Evolutionary conservation across 306 rosid genomes (phyloP).

Genomic region (Crataegus laevigata): DNA sequence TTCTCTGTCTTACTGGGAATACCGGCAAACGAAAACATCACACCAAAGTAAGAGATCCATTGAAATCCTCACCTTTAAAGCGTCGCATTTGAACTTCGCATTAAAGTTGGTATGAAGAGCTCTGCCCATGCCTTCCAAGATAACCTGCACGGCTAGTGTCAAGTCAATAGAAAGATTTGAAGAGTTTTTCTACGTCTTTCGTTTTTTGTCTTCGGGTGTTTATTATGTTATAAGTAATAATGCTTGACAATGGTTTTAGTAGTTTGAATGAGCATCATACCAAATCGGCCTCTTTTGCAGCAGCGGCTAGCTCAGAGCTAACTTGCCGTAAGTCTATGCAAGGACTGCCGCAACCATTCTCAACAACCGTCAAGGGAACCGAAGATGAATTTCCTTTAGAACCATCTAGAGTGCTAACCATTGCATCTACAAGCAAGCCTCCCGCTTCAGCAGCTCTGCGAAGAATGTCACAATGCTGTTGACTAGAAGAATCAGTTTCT

Average conservation of each 20-base stretch:
- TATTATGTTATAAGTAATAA: too few species aligned
- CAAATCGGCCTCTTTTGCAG: conserved; percentile 91
- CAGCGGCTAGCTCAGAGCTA: conserved; percentile 96
- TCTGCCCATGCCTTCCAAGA: conserved; percentile 99
- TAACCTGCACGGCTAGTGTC: conserved; percentile 44
- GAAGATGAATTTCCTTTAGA: conserved; percentile 45
- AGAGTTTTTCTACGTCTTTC: too few species aligned
- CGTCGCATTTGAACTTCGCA: conserved; percentile 78
- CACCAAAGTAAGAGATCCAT: background rate
- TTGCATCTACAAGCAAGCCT: conserved; percentile 90
- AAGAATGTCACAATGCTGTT: conserved; percentile 91
- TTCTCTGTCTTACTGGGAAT: too few species aligned
- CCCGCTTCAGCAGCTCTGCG: conserved; percentile 96
- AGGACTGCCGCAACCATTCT: conserved; percentile 96
- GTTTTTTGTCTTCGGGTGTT: background rate
- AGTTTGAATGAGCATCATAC: conserved; percentile 37
- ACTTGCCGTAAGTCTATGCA: conserved; percentile 96
- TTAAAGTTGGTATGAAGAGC: conserved; percentile 90
- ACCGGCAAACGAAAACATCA: background rate
- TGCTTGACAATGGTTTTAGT: background rate
- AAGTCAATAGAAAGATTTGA: background rate
- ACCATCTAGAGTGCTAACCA: conserved; percentile 54
- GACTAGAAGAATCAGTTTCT: conserved; percentile 29
- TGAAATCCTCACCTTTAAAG: conserved; percentile 62
- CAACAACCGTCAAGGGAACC: conserved; percentile 87